Conservation (phyloP, 2,329 filamentous ascomycete genomes). For the Xylaria sp. region DNA sequence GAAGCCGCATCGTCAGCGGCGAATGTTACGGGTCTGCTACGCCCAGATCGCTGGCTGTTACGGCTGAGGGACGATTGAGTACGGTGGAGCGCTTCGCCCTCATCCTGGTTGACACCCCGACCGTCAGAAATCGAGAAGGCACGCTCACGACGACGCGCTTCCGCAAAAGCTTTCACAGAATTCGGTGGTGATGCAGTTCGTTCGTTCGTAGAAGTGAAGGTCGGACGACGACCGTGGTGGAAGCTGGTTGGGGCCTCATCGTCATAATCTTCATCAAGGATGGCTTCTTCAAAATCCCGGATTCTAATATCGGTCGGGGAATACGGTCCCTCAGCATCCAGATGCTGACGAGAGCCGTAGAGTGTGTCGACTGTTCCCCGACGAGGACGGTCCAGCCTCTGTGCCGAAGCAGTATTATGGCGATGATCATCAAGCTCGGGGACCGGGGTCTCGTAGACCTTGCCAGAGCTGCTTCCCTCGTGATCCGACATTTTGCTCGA, state of each 20-base stretch:
- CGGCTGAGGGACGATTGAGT: conserved; percentile 76
- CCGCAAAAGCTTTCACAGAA: conserved; percentile 96
- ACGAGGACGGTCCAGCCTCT: conserved; percentile 68
- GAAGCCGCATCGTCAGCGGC: conserved; percentile 68
- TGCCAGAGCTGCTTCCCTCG: conserved; percentile 67
- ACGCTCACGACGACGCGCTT: conserved; percentile 85
- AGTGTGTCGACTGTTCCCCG: conserved; percentile 80
- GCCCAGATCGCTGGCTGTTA: conserved; percentile 55
- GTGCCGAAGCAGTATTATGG: conserved; percentile 69
- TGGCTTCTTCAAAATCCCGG: conserved; percentile 87
- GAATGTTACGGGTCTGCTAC: conserved; percentile 65
- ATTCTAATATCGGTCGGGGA: conserved; percentile 57
- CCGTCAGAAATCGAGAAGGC: conserved; percentile 67
- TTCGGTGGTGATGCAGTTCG: conserved; percentile 89
- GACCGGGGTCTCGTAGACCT: conserved; percentile 77
- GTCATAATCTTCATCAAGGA: conserved; percentile 77
- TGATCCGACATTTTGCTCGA: conserved; percentile 72
- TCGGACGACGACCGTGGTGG: conserved; percentile 63
- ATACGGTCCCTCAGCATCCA: conserved; percentile 54
- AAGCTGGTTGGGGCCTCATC: conserved; percentile 56
- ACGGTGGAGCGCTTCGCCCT: conserved; percentile 70
- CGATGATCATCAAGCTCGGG: conserved; percentile 91
- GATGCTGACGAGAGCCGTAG: conserved; percentile 62
- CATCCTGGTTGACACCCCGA: conserved; percentile 52
- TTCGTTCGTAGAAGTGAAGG: conserved; percentile 64